A percentile compares a stretch with the other conserved stretches of the same genome.
Conservation (phyloP, 164 flowering plant genomes). For the Berberis vulgaris region DNA sequence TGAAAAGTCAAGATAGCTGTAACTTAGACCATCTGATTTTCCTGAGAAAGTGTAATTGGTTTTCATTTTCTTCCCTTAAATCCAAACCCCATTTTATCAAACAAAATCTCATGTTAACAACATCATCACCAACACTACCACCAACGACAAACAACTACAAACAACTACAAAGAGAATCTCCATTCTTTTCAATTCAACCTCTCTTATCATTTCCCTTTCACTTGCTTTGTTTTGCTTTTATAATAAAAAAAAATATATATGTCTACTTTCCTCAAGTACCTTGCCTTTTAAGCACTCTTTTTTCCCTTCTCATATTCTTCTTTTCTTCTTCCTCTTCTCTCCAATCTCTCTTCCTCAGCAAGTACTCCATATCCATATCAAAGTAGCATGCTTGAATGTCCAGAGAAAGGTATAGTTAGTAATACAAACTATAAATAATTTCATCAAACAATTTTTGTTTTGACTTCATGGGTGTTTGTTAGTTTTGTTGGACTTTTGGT, state of each 20-base stretch:
- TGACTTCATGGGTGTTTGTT: not conserved
- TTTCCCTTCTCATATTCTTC: constrained; percentile 7
- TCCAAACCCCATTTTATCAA: no score
- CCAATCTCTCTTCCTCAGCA: no score
- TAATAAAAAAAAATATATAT: no score
- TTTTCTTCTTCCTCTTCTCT: not conserved
- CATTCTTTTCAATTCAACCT: not conserved
- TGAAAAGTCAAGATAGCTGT: no score
- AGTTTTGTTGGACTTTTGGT: not conserved
- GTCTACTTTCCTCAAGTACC: constrained; percentile 22
- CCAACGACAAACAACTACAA: no score
- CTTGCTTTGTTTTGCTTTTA: no score
- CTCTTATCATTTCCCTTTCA: not conserved
- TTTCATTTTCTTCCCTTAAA: no score
- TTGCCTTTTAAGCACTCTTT: constrained; percentile 42
- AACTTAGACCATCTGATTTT: no score
- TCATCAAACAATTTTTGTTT: not conserved
- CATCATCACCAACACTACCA: no score
- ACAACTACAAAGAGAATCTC: not conserved
- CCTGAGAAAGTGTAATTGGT: no score
- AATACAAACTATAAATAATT: not conserved
- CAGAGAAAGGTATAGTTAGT: constrained; percentile 50
- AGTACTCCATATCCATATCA: constrained; percentile 7
- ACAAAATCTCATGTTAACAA: no score
- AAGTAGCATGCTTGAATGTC: constrained; percentile 71